Conservation (phyloP, 371 early-diverging fungal genomes). For the Mortierella sp. region DNA sequence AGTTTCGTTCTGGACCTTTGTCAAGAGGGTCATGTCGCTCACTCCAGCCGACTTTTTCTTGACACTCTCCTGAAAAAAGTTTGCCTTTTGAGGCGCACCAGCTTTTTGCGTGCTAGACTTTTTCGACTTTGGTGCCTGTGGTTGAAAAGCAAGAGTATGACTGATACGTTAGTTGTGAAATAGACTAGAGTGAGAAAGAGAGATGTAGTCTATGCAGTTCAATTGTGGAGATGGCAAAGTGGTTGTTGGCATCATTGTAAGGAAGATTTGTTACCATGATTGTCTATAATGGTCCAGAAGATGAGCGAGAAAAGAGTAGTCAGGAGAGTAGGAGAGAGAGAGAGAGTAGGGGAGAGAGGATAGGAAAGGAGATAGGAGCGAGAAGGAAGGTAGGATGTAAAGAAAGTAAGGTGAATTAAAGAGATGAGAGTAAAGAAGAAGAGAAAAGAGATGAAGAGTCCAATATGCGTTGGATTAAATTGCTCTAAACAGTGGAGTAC, state of each 20-base stretch:
- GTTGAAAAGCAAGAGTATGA: background rate
- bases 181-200: background rate
- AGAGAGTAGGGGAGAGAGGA: background rate
- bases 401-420: too few relatives aligned
- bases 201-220: too few relatives aligned
- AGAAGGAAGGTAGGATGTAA: background rate
- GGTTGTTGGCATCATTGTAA: background rate
- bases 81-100: slow-evolving; percentile 73
- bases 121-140: slow-evolving; percentile 51
- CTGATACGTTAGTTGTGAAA: too few relatives aligned
- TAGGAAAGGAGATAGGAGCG: background rate
- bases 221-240: background rate
- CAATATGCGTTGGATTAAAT: too few relatives aligned
- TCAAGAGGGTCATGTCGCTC: slow-evolving; percentile 89
- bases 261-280: slow-evolving; percentile 16
- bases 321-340: background rate
- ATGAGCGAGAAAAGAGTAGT: background rate
- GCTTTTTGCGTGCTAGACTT: slow-evolving; percentile 46
- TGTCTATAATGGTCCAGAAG: slow-evolving; percentile 6
- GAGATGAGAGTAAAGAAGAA: background rate
- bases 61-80: slow-evolving; percentile 83
- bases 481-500: too few relatives aligned
- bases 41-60: slow-evolving; percentile 91
- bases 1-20: slow-evolving; percentile 88
- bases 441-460: background rate